Evolutionary conservation across 148 eudicot genomes (phyloP).

Genomic region (Limonium bicolor): DNA sequence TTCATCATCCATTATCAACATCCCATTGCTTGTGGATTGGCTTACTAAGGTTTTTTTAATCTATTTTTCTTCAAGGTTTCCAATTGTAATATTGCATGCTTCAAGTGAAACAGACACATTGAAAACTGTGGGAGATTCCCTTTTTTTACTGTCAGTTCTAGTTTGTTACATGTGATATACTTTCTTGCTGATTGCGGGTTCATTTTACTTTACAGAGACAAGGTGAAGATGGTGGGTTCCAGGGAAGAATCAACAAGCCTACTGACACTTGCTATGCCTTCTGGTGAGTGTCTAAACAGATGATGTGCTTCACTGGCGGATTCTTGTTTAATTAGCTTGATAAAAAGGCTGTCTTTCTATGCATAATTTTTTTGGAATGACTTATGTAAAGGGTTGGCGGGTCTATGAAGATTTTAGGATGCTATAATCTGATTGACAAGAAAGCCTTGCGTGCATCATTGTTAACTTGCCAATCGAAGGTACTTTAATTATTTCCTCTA

Average conservation of each 20-base stretch:
- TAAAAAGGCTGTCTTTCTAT: background rate
- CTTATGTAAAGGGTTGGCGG: constrained; percentile 54
- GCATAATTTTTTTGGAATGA: background rate
- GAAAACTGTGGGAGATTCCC: no score
- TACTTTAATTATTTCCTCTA: constrained; percentile 6
- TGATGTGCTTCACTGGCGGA: background rate
- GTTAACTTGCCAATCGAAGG: constrained; percentile 78
- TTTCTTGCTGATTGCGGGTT: no score
- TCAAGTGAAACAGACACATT: no score
- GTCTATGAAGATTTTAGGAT: constrained; percentile 65
- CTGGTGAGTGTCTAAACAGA: constrained; percentile 76
- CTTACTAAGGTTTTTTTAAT: constrained; percentile 45
- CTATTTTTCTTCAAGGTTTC: background rate
- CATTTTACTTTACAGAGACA: constrained; percentile 50
- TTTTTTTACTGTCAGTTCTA: no score
- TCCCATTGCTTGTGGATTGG: constrained; percentile 80
- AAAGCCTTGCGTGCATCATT: constrained; percentile 41
- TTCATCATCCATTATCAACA: constrained; percentile 33
- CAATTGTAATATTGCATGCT: no score
- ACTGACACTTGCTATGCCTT: constrained; percentile 89
- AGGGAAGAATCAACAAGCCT: constrained; percentile 68
- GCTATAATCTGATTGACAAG: constrained; percentile 29
- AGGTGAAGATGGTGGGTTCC: constrained; percentile 78
- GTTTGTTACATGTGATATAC: no score
- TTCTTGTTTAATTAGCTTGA: background rate